A percentile compares a stretch with the other conserved stretches of the same genome.
These are phyloP conservation scores for Platanthera zijinensis DNA, from an alignment of 106 monocot genomes.

Conservation along the genomic window DNA sequence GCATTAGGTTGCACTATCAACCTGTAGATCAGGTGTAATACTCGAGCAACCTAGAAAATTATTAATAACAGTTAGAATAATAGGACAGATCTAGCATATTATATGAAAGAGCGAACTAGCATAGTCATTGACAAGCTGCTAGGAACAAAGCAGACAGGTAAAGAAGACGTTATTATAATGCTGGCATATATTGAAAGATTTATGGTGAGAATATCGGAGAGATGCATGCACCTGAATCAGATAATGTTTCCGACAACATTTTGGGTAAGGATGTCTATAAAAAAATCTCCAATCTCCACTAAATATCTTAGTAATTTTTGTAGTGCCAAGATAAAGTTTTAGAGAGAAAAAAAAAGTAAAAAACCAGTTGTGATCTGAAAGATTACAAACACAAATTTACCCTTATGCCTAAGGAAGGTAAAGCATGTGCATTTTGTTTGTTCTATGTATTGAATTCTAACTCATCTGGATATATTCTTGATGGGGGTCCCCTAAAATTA, in stretches of 20 bases:
- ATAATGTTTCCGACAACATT: background rate
- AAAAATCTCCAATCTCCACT: background rate
- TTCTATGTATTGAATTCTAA: no score
- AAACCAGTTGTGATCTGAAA: background rate
- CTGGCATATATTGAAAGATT: background rate
- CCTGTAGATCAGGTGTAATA: constrained; percentile 88
- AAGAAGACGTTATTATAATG: background rate
- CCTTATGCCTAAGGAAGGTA: background rate
- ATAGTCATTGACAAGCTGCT: background rate
- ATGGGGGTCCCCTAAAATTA: no score
- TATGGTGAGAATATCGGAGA: background rate
- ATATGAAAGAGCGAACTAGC: background rate
- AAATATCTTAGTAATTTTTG: background rate
- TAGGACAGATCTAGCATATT: background rate
- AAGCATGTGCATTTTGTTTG: background rate
- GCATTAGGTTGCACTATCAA: constrained; percentile 88
- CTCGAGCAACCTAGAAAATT: constrained; percentile 71
- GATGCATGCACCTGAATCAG: background rate
- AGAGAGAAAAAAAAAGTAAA: background rate
- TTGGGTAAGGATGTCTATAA: background rate
- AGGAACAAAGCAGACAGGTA: background rate
- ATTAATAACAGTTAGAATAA: background rate
- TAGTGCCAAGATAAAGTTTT: background rate
- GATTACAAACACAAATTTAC: background rate
- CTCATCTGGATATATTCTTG: no score